phyloP scores from a whole-genome alignment of 768 basidiomycete genomes.

The Suillus brevipes region DNA sequence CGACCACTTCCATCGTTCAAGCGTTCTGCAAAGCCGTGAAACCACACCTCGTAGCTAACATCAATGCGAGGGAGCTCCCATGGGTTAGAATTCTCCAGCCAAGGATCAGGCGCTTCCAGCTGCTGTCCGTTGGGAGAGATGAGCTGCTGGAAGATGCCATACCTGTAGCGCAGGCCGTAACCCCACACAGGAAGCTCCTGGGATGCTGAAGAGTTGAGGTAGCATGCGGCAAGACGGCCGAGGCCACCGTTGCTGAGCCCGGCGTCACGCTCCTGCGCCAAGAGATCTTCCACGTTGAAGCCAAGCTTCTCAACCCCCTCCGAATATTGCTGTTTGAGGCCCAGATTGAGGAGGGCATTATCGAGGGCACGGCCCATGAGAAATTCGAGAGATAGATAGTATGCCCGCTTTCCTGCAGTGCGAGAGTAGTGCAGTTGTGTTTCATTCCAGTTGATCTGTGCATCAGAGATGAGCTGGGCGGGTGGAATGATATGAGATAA shows the following conservation, averaged over 20 bases:
- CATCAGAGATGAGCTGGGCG: constrained; percentile 6
- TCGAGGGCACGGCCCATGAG: constrained; percentile 82
- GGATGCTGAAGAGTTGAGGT: constrained; percentile 89
- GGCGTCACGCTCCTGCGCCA: constrained; percentile 90
- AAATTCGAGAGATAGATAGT: constrained; percentile 96
- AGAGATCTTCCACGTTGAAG: constrained; percentile 84
- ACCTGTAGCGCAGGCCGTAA: constrained; percentile 90
- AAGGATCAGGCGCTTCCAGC: constrained; percentile 90
- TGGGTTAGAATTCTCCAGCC: constrained; percentile 85
- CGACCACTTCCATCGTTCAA: constrained; percentile 57
- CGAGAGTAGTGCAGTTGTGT: constrained; percentile 77
- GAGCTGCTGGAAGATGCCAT: constrained; percentile 94
- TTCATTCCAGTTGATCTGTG: constrained; percentile 80
- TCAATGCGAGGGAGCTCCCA: constrained; percentile 89
- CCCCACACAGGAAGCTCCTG: constrained; percentile 95
- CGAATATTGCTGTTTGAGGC: constrained; percentile 73
- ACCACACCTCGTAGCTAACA: constrained; percentile 81
- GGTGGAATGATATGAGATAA: background rate
- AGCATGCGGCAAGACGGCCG: constrained; percentile 95
- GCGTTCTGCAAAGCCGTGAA: constrained; percentile 83
- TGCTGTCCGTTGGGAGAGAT: constrained; percentile 84
- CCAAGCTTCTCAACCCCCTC: constrained; percentile 75
- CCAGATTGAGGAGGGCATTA: constrained; percentile 85
- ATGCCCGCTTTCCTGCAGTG: constrained; percentile 85
- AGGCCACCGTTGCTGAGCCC: constrained; percentile 94